phyloP scores from a whole-genome alignment of 75 land plant genomes.

The Picea sitchensis region DNA sequence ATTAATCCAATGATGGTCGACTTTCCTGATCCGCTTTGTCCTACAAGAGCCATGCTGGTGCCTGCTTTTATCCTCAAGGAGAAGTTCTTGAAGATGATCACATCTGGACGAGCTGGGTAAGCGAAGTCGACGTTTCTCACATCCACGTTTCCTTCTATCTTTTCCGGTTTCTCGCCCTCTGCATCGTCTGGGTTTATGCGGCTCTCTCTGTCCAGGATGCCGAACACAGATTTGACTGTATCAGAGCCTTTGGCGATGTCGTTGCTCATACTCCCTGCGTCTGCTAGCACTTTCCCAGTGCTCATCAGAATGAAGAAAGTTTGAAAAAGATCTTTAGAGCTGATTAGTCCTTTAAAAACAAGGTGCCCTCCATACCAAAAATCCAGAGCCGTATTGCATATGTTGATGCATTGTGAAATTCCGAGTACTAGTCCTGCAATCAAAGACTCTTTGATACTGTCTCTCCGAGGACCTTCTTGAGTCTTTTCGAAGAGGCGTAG shows the following conservation, averaged over 20 bases:
- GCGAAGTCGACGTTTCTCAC: too few relatives aligned
- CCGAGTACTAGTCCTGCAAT: conserved; percentile 66
- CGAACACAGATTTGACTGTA: conserved; percentile 61
- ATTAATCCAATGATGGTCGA: too few relatives aligned
- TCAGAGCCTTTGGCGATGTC: conserved; percentile 70
- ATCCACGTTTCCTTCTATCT: too few relatives aligned
- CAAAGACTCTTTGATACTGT: conserved; percentile 46
- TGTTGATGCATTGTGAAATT: conserved; percentile 36
- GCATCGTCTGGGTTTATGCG: conserved; percentile 61
- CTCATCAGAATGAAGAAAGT: conserved; percentile 77
- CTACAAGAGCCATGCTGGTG: too few relatives aligned
- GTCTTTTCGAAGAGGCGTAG: conserved; percentile 41
- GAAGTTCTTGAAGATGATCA: too few relatives aligned
- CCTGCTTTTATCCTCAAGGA: too few relatives aligned
- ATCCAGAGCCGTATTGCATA: conserved; percentile 57
- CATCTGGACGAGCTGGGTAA: too few relatives aligned
- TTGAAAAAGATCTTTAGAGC: conserved; percentile 50
- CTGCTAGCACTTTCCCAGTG: conserved; percentile 80
- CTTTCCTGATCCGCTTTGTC: too few relatives aligned
- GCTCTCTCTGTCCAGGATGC: conserved; percentile 53
- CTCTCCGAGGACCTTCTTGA: conserved; percentile 43
- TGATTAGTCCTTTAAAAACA: conserved; percentile 31
- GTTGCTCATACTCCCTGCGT: conserved; percentile 74
- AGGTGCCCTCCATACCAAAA: conserved; percentile 86
- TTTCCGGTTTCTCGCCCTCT: conserved; percentile 36